phyloP scores from a whole-genome alignment of 257 asterid genomes.

The Solanum chaucha region DNA sequence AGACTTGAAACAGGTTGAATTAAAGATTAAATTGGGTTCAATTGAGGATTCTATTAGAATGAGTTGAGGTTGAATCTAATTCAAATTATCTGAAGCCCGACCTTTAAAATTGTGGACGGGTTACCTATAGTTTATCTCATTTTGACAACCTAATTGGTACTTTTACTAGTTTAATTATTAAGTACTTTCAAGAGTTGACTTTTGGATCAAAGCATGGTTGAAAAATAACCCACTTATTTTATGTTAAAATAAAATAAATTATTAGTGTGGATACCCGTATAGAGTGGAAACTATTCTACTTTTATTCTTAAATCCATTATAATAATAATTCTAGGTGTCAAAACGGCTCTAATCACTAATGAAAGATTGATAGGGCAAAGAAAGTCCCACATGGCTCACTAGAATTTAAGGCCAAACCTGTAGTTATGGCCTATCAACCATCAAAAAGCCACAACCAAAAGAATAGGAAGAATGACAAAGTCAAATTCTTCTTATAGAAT shows the following conservation, averaged over 20 bases:
- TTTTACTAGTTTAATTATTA: neutral
- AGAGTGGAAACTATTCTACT: neutral
- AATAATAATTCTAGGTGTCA: neutral
- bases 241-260: too few species aligned
- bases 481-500: neutral
- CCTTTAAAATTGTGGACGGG: too few species aligned
- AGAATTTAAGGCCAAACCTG: neutral
- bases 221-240: neutral
- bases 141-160: neutral
- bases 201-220: neutral
- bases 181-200: neutral
- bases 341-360: neutral
- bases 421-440: neutral
- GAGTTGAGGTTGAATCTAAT: too few species aligned
- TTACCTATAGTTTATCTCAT: too few species aligned
- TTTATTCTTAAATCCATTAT: neutral
- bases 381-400: neutral
- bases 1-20: too few species aligned
- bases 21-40: too few species aligned
- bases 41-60: too few species aligned
- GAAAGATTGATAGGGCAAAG: neutral
- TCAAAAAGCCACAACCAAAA: neutral
- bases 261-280: neutral
- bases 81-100: too few species aligned
- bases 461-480: neutral